Evolutionary conservation across 306 rosid species (phyloP).

Genomic region (Vigna trinervia): DNA sequence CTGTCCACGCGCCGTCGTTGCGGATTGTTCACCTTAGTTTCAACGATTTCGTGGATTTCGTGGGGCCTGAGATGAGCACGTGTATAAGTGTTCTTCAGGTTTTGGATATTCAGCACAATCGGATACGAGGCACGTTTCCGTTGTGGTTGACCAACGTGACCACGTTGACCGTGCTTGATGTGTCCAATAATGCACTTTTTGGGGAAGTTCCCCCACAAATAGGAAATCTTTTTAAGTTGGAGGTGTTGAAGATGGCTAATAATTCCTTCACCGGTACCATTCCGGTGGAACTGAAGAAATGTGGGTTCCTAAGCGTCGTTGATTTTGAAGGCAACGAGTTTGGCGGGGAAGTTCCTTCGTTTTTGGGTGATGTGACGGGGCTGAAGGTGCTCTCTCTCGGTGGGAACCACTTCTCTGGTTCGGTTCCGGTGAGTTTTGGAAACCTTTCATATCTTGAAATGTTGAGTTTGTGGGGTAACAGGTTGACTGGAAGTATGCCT

Average conservation of each 20-base stretch:
- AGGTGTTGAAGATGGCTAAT: slow-evolving; percentile 72
- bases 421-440: slow-evolving; percentile 69
- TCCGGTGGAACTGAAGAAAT: slow-evolving; percentile 76
- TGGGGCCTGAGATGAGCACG: slow-evolving; percentile 53
- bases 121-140: slow-evolving; percentile 69
- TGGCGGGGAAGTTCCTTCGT: slow-evolving; percentile 65
- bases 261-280: slow-evolving; percentile 70
- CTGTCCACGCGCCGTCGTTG: slow-evolving; percentile 71
- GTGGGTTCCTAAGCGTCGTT: slow-evolving; percentile 59
- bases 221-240: slow-evolving; percentile 60
- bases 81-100: slow-evolving; percentile 78
- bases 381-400: slow-evolving; percentile 72
- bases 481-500: slow-evolving; percentile 70
- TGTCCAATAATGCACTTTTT: slow-evolving; percentile 74
- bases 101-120: slow-evolving; percentile 74
- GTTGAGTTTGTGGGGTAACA: slow-evolving; percentile 69
- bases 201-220: slow-evolving; percentile 64
- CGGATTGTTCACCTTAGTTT: slow-evolving; percentile 79
- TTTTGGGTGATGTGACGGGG: slow-evolving; percentile 62
- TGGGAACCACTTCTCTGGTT: slow-evolving; percentile 70
- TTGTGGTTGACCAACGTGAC: slow-evolving; percentile 68
- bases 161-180: slow-evolving; percentile 62
- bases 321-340: slow-evolving; percentile 80
- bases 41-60: slow-evolving; percentile 78
- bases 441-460: slow-evolving; percentile 68